Conservation (phyloP, 306 rosid genomes). For the Rosa rugosa region DNA sequence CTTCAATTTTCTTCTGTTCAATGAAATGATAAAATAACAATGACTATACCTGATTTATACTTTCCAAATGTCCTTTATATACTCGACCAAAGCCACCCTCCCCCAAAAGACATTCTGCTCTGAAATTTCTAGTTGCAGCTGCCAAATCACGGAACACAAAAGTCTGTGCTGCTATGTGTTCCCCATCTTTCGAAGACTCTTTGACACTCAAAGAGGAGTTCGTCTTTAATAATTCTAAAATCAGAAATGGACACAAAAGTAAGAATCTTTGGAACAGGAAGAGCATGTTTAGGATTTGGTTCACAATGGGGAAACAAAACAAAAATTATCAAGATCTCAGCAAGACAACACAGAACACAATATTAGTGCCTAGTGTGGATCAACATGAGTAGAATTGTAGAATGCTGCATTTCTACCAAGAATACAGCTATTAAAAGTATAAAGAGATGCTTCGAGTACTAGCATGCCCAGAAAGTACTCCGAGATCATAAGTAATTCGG, state of each 20-base stretch:
- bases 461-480: background rate
- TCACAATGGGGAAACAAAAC: background rate
- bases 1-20: background rate
- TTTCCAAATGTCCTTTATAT: constrained; percentile 79
- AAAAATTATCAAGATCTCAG: background rate
- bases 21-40: constrained; percentile 4
- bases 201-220: constrained; percentile 47
- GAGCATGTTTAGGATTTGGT: background rate
- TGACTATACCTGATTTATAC: constrained; percentile 61
- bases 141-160: constrained; percentile 90
- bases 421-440: background rate
- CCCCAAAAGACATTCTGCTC: constrained; percentile 78
- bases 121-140: constrained; percentile 83
- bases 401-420: background rate
- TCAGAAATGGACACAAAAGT: constrained; percentile 12
- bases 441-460: background rate
- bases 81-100: constrained; percentile 96
- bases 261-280: constrained; percentile 1
- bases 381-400: constrained; percentile 4
- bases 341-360: constrained; percentile 1
- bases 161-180: constrained; percentile 78
- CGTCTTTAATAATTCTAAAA: constrained; percentile 53
- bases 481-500: background rate
- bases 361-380: background rate
- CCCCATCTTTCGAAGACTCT: constrained; percentile 56